Percentiles rank a stretch among this genome's conserved stretches.
phyloP scores from a whole-genome alignment of 2,329 filamentous ascomycete species.

The Claviceps sp. region DNA sequence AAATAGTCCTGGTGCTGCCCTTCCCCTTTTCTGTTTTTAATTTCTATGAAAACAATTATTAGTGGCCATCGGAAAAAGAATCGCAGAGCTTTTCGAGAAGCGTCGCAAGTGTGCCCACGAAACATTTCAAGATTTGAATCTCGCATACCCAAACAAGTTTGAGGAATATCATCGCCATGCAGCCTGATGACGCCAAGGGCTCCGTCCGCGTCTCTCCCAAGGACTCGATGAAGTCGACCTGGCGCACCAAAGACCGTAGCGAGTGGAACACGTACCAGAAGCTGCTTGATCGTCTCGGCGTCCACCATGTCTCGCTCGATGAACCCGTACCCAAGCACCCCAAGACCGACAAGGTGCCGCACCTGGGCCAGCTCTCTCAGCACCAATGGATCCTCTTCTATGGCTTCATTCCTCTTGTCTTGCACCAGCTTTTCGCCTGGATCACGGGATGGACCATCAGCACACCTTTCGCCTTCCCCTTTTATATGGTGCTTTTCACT shows the following conservation, averaged over 20 bases:
- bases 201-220: slow-evolving; percentile 7
- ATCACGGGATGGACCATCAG: slow-evolving; percentile 17
- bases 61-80: too few species aligned
- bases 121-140: too few species aligned
- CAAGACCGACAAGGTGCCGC: slow-evolving; percentile 22
- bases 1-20: too few species aligned
- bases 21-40: too few species aligned
- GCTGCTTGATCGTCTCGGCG: slow-evolving; percentile 18
- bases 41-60: too few species aligned
- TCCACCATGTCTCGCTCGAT: slow-evolving; percentile 15
- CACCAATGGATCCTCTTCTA: slow-evolving; percentile 27
- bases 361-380: slow-evolving; percentile 19
- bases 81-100: too few species aligned
- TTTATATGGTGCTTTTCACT: slow-evolving; percentile 27
- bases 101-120: too few species aligned
- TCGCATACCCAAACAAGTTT: too few species aligned
- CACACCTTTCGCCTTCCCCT: slow-evolving; percentile 17
- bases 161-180: too few species aligned
- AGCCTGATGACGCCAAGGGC: too few species aligned
- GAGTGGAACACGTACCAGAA: slow-evolving; percentile 20
- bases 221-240: slow-evolving; percentile 29
- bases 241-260: slow-evolving; percentile 15
- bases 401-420: background rate
- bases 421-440: slow-evolving; percentile 16
- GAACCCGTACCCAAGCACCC: slow-evolving; percentile 22